Evolutionary conservation across 2,329 filamentous ascomycete genomes (phyloP), one percentile per base, ranked within the genome.

Genomic region (Cladosporium sp.): DNA sequence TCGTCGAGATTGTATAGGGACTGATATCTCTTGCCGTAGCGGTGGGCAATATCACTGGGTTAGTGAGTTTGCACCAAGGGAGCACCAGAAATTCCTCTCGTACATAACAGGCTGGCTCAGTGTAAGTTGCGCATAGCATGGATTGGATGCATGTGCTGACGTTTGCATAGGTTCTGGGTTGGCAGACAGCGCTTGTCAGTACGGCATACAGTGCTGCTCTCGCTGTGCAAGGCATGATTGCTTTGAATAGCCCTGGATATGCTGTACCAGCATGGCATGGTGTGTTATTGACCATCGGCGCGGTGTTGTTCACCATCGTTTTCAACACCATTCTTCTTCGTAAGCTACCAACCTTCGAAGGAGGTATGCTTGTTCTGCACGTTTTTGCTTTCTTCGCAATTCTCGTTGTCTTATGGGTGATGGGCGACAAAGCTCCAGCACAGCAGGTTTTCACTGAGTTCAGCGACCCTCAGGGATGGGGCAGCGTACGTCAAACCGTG

Each of bases 191-290:
- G 3, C 32, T 45, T 12, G 43, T 45, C 19, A 37, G 30, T 4
- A 45, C 43, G 6, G 42, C 32, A 36, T 45, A 45, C 19, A 37
- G 30, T 17, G 43, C 30, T 2, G 43, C 43, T 7, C 43, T 45
- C 4, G 43, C 43, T 11, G 32, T 45, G 8, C 43, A 45, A 17
- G 72, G 71, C 0, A 53, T 74, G 11, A 63, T 72, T 12, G 64
- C 72, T 17, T 54, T 75, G 37, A 73, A 73, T 48, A 58, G 70
- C 32, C 61, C 64, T 1, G 57, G 58, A 3, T 74, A 74, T 50
- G 53, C 55, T 11, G 64, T 67, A 3, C 60, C 71, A 37, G 52
- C 63, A 42, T 75, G 71, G 70, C 72, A 74, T 48, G 71, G 67
- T 6, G 73, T 71, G 2, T 58, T 74, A 48, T 53, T 75, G 3